Base-by-base conservation (phyloP, 1,284 basidiomycete genomes). In the Puccinia hordei region DNA sequence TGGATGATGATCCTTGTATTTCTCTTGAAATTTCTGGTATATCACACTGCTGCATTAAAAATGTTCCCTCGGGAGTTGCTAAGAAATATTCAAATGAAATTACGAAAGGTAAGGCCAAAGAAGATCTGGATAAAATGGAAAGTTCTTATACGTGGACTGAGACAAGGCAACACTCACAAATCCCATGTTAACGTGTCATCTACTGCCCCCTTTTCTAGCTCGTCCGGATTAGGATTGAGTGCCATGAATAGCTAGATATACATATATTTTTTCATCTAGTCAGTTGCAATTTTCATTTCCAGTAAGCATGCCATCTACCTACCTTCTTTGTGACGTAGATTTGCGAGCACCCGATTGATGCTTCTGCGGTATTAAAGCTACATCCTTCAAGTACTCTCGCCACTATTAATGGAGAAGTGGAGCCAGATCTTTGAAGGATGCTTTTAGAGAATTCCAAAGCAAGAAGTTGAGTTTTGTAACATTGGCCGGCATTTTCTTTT, bases 301-400 rank as follows among this genome's bases (percentile, higher is more conserved):
- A 27, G 24, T 57, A 1, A 57, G 24, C 5, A 5, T 57, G 6
- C 35, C 24, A 9, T 17, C n/a, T 10, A 53, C 69, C 8, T 72
- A 72, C 69, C 24, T 72, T 72, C 27, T 72, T 72, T 30, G 46
- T 72, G 69, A 72, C n/a, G n/a, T 51, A 51, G 49, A 72, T 53
- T 27, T 72, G 69, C 19, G 44, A 72, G 69, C 69, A 72, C 19
- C 69, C 69, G 10, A 53, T 15, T 12, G 69, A 72, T 53, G 49
- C 3, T 51, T 72, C n/a, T 53, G 3, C 46, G 5, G 69, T 72
- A 35, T 53, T 55, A 30, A 72, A 72, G 69, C 69, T 72, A 22
- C 69, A 72, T 19, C 69, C 69, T 53, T 68, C 65, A 10, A 68
- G 44, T n/a, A 68, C 44, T 46, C 38, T 68, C 24, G 65, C 65